Conservation (phyloP, 2,329 filamentous ascomycete genomes). For the Aspergillus pseudoviridinutans region DNA sequence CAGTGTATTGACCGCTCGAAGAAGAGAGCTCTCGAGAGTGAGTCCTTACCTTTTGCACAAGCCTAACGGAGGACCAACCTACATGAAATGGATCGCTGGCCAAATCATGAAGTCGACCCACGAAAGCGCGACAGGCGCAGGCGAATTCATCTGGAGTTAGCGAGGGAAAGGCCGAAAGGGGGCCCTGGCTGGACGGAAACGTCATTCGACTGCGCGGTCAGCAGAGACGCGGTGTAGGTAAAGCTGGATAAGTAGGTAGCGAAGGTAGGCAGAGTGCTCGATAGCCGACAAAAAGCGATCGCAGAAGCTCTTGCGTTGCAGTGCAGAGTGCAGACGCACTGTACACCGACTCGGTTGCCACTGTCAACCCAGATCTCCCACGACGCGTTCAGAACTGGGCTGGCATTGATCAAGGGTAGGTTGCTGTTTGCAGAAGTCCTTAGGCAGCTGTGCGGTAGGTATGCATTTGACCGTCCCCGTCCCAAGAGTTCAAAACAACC, state of each 20-base stretch:
- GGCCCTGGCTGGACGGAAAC: slow-evolving; percentile 1
- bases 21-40: slow-evolving; percentile 4
- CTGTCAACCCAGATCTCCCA: background rate
- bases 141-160: slow-evolving; percentile 61
- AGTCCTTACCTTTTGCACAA: slow-evolving; percentile 27
- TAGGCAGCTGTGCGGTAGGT: background rate
- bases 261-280: background rate
- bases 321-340: background rate
- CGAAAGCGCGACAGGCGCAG: slow-evolving; percentile 60
- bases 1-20: background rate
- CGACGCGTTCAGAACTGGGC: background rate
- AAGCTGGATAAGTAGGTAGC: background rate
- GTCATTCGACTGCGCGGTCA: slow-evolving; percentile 9
- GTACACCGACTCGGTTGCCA: background rate
- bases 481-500: background rate
- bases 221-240: slow-evolving; percentile 16
- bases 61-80: slow-evolving; percentile 38
- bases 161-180: slow-evolving; percentile 52
- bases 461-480: background rate
- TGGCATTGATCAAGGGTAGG: background rate
- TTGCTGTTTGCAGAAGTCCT: background rate
- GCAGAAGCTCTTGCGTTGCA: slow-evolving; percentile 12
- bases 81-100: slow-evolving; percentile 50
- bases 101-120: slow-evolving; percentile 50
- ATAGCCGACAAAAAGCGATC: slow-evolving; percentile 9